phyloP scores from a whole-genome alignment of 352 stramenopile genomes.

The Aphanomyces euteiches region DNA sequence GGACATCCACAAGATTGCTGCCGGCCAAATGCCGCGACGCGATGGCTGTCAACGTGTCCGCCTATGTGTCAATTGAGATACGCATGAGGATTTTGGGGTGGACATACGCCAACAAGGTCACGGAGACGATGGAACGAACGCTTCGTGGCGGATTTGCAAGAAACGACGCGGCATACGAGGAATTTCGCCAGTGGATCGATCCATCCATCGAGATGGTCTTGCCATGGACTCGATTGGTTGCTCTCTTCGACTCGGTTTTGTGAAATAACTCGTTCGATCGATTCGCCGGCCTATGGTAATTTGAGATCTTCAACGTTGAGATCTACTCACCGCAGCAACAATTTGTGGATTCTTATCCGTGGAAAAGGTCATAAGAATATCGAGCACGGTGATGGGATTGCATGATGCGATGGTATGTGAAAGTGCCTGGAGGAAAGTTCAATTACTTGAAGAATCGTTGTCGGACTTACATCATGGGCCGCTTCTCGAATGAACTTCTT shows the following conservation, averaged over 20 bases:
- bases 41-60: background rate
- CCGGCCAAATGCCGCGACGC: background rate
- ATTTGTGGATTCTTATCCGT: constrained; percentile 25
- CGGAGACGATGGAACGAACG: constrained; percentile 12
- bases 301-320: background rate
- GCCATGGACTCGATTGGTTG: constrained; percentile 19
- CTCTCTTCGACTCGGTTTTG: background rate
- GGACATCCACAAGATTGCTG: constrained; percentile 4
- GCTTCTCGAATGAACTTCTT: constrained; percentile 29
- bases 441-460: background rate
- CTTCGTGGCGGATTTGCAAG: constrained; percentile 25
- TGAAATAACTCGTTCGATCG: background rate
- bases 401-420: background rate
- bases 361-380: constrained; percentile 11
- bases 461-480: background rate
- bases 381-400: background rate
- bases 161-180: constrained; percentile 23
- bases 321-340: constrained; percentile 9
- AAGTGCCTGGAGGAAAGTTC: constrained; percentile 20
- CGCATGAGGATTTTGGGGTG: background rate
- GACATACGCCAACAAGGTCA: constrained; percentile 19
- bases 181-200: constrained; percentile 13
- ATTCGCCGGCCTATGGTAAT: constrained; percentile 11
- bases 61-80: background rate
- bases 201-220: constrained; percentile 14